phyloP scores from a whole-genome alignment of 306 rosid species.

The Erythrophleum fordii region DNA sequence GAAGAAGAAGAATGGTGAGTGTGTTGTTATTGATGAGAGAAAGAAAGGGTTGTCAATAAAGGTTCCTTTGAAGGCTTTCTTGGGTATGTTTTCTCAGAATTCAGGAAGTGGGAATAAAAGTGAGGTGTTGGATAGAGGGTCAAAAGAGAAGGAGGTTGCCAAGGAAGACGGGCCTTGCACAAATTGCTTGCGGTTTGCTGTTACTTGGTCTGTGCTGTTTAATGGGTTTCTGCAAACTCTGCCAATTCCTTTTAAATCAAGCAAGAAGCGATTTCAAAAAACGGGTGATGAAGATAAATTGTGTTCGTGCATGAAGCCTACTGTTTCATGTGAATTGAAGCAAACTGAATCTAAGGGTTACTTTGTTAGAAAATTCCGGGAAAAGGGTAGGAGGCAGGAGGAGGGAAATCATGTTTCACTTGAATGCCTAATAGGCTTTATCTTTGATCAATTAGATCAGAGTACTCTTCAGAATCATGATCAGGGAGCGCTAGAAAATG shows the following conservation, averaged over 20 bases:
- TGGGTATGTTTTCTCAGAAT: slow-evolving; percentile 70
- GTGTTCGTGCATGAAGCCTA: slow-evolving; percentile 58
- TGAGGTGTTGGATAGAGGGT: slow-evolving; percentile 39
- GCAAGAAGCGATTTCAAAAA: slow-evolving; percentile 73
- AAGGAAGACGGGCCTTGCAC: slow-evolving; percentile 70
- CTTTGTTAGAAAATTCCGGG: slow-evolving; percentile 34
- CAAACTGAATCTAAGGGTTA: slow-evolving; percentile 57
- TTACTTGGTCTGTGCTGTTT: slow-evolving; percentile 77
- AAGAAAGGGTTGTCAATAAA: slow-evolving; percentile 65
- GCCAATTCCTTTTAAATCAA: slow-evolving; percentile 79
- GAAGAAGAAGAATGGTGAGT: slow-evolving; percentile 60
- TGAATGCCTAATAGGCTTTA: slow-evolving; percentile 78
- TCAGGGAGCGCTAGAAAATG: slow-evolving; percentile 50
- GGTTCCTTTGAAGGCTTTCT: slow-evolving; percentile 70
- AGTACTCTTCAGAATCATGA: slow-evolving; percentile 65
- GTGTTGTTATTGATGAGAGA: slow-evolving; percentile 53
- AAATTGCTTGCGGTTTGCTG: slow-evolving; percentile 84
- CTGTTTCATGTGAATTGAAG: slow-evolving; percentile 59
- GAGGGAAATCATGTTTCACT: slow-evolving; percentile 64
- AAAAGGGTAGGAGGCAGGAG: slow-evolving; percentile 46
- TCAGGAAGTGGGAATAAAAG: slow-evolving; percentile 51
- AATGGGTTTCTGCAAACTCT: slow-evolving; percentile 76
- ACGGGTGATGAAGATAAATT: slow-evolving; percentile 55
- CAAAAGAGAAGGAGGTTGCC: slow-evolving; percentile 46
- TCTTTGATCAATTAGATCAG: slow-evolving; percentile 71